These are phyloP conservation scores for Hypoxylon rickii DNA, from an alignment of 495 filamentous ascomycete genomes.

Conservation along the genomic window DNA sequence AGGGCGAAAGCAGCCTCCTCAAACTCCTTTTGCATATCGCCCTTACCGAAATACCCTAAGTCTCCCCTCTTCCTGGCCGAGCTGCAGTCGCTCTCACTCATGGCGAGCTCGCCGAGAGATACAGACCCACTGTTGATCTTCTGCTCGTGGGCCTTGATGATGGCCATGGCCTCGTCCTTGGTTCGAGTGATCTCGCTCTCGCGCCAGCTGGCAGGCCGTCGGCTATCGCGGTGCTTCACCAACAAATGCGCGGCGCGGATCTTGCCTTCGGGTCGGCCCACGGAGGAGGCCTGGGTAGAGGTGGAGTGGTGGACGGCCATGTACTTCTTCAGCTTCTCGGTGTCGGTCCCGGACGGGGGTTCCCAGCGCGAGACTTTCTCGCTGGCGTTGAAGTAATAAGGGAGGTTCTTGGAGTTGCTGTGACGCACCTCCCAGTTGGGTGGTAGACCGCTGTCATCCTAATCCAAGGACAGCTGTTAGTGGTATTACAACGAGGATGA, in stretches of 20 bases:
- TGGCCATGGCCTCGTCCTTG: conserved; percentile 82
- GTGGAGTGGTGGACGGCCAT: conserved; percentile 82
- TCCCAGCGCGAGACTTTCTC: conserved; percentile 93
- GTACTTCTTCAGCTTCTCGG: conserved; percentile 86
- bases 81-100: conserved; percentile 90
- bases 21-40: conserved; percentile 99
- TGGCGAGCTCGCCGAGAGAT: conserved; percentile 77
- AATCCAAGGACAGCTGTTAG: conserved; percentile 21
- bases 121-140: conserved; percentile 71
- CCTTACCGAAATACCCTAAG: conserved; percentile 88
- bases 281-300: conserved; percentile 54
- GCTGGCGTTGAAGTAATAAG: conserved; percentile 91
- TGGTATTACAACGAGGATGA: background rate
- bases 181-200: conserved; percentile 83
- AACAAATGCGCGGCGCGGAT: conserved; percentile 90
- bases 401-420: conserved; percentile 95
- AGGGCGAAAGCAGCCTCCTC: conserved; percentile 92
- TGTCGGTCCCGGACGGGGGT: conserved; percentile 82
- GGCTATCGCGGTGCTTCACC: conserved; percentile 87
- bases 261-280: conserved; percentile 68
- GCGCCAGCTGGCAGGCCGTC: conserved; percentile 89
- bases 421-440: conserved; percentile 90
- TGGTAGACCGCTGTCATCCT: conserved; percentile 82
- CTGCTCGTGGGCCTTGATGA: conserved; percentile 72
- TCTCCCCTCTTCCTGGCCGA: conserved; percentile 93